Conservation (phyloP, 768 basidiomycete genomes). For the Boletus eberwhitei region DNA sequence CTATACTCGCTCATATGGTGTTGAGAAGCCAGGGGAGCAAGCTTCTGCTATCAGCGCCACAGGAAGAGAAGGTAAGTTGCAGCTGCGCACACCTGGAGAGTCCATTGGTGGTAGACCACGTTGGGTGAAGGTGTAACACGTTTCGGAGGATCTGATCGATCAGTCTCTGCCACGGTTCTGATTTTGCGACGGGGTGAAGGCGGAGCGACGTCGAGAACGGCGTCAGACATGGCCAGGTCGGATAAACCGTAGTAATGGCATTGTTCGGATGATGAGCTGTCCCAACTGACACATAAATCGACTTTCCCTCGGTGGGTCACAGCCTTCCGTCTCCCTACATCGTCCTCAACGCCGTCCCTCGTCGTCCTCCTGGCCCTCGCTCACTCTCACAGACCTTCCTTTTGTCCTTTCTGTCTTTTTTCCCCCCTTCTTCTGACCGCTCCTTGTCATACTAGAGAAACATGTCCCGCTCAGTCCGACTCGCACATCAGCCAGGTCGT, state of each 20-base stretch:
- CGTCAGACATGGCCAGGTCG: conserved; percentile 10
- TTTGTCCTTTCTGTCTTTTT: background rate
- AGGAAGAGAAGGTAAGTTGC: background rate
- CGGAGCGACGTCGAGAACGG: background rate
- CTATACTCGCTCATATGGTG: conserved; percentile 73
- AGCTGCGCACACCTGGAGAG: conserved; percentile 22
- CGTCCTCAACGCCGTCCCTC: background rate
- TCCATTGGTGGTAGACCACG: conserved; percentile 12
- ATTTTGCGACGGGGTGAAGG: background rate
- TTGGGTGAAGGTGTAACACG: too few species aligned
- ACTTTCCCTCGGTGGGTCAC: background rate
- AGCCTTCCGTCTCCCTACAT: background rate
- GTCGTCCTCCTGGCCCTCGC: background rate
- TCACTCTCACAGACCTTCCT: background rate
- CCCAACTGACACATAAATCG: background rate
- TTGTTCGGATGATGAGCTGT: background rate
- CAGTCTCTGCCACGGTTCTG: background rate
- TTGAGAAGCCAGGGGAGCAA: conserved; percentile 63
- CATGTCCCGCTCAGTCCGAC: conserved; percentile 26
- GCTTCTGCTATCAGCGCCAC: conserved; percentile 29
- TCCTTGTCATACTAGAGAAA: background rate
- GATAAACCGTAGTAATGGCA: background rate
- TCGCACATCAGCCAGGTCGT: conserved; percentile 10
- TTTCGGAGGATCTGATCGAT: background rate
- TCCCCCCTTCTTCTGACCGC: background rate